Conservation (phyloP, 768 basidiomycete genomes). For the Suillus fuscotomentosus region DNA sequence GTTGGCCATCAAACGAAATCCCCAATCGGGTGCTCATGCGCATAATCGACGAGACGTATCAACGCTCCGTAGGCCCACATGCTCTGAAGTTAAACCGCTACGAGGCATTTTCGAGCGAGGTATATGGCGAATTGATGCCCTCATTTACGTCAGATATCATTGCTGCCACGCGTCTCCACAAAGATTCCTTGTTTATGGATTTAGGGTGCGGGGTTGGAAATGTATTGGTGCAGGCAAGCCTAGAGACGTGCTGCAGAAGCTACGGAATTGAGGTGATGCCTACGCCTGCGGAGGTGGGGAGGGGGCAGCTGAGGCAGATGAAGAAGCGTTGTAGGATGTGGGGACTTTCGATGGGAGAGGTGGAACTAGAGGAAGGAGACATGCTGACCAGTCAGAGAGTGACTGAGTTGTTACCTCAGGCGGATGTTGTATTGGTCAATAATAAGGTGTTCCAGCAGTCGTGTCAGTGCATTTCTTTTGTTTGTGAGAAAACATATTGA, state of each 20-base stretch:
- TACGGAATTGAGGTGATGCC: conserved; percentile 82
- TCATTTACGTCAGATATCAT: conserved; percentile 60
- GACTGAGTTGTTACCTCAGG: conserved; percentile 66
- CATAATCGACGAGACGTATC: conserved; percentile 89
- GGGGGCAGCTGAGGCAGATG: conserved; percentile 72
- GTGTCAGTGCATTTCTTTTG: conserved; percentile 45
- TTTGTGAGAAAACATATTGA: conserved; percentile 4
- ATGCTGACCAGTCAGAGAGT: conserved; percentile 74
- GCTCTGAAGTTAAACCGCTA: conserved; percentile 80
- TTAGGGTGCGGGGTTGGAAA: conserved; percentile 88
- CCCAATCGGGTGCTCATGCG: conserved; percentile 68
- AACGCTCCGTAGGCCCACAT: conserved; percentile 89
- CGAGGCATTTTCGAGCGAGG: conserved; percentile 78
- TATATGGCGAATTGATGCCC: conserved; percentile 90
- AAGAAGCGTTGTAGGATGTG: conserved; percentile 84
- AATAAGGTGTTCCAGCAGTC: conserved; percentile 81
- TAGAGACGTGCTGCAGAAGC: conserved; percentile 76
- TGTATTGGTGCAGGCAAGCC: conserved; percentile 75
- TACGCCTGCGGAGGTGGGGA: conserved; percentile 78
- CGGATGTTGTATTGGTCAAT: conserved; percentile 91
- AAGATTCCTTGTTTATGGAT: conserved; percentile 72
- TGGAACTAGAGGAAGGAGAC: conserved; percentile 82
- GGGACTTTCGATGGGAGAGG: conserved; percentile 75
- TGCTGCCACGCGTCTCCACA: conserved; percentile 45
- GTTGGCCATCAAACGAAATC: conserved; percentile 54